phyloP scores from a whole-genome alignment of 345 rosid species.

The Erysimum cheiranthoides region DNA sequence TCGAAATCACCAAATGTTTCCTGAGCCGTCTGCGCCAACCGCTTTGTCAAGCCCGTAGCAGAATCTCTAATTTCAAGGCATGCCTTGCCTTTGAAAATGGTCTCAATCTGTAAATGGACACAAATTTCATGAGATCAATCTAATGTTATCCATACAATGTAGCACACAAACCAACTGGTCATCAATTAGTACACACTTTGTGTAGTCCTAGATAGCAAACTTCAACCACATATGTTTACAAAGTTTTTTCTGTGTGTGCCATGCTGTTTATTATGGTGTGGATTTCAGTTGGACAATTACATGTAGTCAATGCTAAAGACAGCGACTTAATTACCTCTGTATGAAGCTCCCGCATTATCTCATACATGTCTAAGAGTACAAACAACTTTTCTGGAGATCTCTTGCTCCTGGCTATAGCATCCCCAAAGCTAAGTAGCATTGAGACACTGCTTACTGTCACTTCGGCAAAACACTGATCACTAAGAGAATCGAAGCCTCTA shows the following conservation, averaged over 20 bases:
- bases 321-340: slow-evolving; percentile 68
- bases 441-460: slow-evolving; percentile 82
- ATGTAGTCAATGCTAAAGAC: slow-evolving; percentile 2
- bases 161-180: slow-evolving; percentile 5
- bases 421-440: slow-evolving; percentile 98
- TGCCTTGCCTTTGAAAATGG: slow-evolving; percentile 81
- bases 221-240: slow-evolving; percentile 19
- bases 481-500: slow-evolving; percentile 80
- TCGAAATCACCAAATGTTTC: slow-evolving; percentile 98
- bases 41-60: slow-evolving; percentile 79
- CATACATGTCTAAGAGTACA: slow-evolving; percentile 98
- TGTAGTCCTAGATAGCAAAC: slow-evolving; percentile 2
- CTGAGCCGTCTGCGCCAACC: slow-evolving; percentile 92
- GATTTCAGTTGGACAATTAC: background rate
- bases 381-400: slow-evolving; percentile 97
- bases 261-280: slow-evolving; percentile 2
- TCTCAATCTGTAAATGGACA: slow-evolving; percentile 65
- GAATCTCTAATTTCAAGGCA: slow-evolving; percentile 90
- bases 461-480: slow-evolving; percentile 93
- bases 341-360: slow-evolving; percentile 96
- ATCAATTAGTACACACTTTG: background rate
- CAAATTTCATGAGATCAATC: slow-evolving; percentile 24
- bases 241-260: background rate
- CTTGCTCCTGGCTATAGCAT: slow-evolving; percentile 97
- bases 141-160: slow-evolving; percentile 3